phyloP scores from a whole-genome alignment of 1,284 basidiomycete species.

The Mrakiaceae sp. region DNA sequence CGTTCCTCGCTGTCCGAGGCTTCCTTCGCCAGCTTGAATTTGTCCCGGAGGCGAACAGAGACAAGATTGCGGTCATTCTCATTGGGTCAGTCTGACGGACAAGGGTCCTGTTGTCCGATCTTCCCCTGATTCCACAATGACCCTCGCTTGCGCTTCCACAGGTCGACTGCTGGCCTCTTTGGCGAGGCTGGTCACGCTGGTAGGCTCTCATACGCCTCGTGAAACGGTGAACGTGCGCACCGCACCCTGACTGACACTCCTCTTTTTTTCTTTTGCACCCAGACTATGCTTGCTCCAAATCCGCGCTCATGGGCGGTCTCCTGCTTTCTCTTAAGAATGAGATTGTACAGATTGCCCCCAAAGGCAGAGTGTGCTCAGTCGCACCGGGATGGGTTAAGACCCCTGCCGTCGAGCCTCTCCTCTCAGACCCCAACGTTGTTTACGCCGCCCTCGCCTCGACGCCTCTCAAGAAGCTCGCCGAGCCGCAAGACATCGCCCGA shows the following conservation, averaged over 20 bases:
- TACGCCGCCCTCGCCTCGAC: constrained; percentile 53
- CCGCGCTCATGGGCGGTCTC: constrained; percentile 62
- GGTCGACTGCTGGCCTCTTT: constrained; percentile 51
- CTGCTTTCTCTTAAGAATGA: constrained; percentile 62
- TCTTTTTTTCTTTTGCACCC: constrained; percentile 8
- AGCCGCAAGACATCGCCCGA: constrained; percentile 50
- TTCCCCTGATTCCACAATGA: neutral
- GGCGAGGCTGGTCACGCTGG: constrained; percentile 58
- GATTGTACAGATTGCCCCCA: constrained; percentile 60
- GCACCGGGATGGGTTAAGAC: constrained; percentile 49
- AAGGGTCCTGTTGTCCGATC: neutral
- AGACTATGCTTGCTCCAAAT: constrained; percentile 25
- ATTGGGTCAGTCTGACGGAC: constrained; percentile 43
- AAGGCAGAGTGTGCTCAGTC: constrained; percentile 56
- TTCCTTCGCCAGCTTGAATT: constrained; percentile 44
- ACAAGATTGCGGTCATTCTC: constrained; percentile 49
- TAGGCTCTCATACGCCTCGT: constrained; percentile 30
- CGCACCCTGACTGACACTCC: neutral
- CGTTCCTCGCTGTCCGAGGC: constrained; percentile 52
- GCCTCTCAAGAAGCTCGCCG: constrained; percentile 57
- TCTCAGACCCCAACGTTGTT: constrained; percentile 33
- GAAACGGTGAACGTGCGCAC: too few species aligned
- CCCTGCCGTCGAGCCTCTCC: constrained; percentile 14
- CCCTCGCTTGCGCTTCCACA: neutral
- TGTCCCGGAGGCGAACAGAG: constrained; percentile 38